Evolutionary conservation across 2,329 filamentous ascomycete species (phyloP).

Genomic region (Epichloe brachyelytri): DNA sequence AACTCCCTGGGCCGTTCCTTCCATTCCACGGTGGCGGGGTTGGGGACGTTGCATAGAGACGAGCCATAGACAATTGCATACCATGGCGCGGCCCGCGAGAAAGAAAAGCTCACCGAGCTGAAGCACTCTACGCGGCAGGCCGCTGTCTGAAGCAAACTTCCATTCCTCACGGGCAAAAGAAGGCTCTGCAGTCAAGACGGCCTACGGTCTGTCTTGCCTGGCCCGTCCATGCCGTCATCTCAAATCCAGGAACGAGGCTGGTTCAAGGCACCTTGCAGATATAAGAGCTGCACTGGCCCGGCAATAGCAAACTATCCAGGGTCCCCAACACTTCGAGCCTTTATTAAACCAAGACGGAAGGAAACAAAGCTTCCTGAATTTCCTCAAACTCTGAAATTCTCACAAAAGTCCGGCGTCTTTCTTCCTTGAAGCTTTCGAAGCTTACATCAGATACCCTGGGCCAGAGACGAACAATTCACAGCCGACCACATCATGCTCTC

Average conservation of each 20-base stretch:
- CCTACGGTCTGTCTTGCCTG: neutral
- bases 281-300: neutral
- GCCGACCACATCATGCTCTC: constrained; percentile 1
- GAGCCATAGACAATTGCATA: neutral
- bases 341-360: no score
- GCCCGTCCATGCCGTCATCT: constrained; percentile 1
- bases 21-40: constrained; percentile 3
- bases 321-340: neutral
- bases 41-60: neutral
- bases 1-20: constrained; percentile 1
- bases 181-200: neutral
- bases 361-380: no score
- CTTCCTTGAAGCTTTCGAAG: no score
- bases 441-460: neutral
- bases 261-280: neutral
- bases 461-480: neutral
- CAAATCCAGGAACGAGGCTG: neutral
- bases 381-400: no score
- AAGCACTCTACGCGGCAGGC: neutral
- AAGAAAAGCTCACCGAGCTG: neutral
- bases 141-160: neutral
- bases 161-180: neutral
- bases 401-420: neutral
- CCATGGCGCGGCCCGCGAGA: constrained; percentile 4
- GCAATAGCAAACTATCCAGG: neutral